Evolutionary conservation across 2,329 filamentous ascomycete genomes (phyloP), one percentile per base, ranked within the genome.

Genomic region (Onygena corvina): DNA sequence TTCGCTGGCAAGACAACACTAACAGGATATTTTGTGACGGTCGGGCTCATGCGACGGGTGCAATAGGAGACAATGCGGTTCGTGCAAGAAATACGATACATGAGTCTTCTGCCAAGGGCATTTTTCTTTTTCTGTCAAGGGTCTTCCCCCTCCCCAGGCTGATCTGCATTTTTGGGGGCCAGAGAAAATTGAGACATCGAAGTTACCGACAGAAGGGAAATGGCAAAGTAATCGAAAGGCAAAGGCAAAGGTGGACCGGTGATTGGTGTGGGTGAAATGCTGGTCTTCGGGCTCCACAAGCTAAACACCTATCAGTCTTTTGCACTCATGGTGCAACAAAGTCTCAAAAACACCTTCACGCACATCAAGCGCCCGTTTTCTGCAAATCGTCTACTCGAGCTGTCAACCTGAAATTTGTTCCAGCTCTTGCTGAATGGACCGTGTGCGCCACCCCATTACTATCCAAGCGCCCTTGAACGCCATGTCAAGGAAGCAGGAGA

Each of bases 81-180:
- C 21, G 38, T 23, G 21, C 38, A n/a, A 42, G 23, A 21, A 42
- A n/a, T 42, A 42, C 38, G 38, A 42, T n/a, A 12, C 38, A 42
- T 20, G 38, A 23, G 38, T 14, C 21, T 42, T 20, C 21, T 42
- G 38, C 38, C 14, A n/a, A 18, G 4, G 9, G 18, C 18, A 21
- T 23, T 11, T 12, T 42, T 42, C 27, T 23, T 42, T 42, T 25
- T 27, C 16, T 23, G 12, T 20, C 38, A 25, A 11, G 25, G 11
- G 8, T 23, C n/a, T 14, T 11, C 38, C 21, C 20, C 27, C 21
- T 18, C 18, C 36, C 7, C 36, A 40, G 36, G 18, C 36, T 12
- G 38, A 42, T 42, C 38, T 42, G 38, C 38, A 42, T 27, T 42
- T 42, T 38, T 42, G 38, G 38, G 38, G 38, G 38, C 38, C 38